Evolutionary conservation across 306 rosid genomes (phyloP).

Genomic region (Leucaena leucocephala): DNA sequence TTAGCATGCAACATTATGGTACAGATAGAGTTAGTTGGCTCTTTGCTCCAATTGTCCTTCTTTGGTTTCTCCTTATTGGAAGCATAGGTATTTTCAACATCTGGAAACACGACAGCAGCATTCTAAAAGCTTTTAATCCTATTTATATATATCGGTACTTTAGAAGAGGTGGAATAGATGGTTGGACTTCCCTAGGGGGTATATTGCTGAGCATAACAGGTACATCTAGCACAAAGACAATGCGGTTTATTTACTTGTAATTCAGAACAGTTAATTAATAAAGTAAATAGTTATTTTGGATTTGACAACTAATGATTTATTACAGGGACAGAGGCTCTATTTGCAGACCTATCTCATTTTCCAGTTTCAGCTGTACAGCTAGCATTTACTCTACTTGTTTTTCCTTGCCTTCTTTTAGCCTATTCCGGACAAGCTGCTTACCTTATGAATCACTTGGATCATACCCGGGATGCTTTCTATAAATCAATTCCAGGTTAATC

Average conservation of each 20-base stretch:
- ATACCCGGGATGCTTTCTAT: conserved; percentile 67
- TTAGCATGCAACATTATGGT: conserved; percentile 95
- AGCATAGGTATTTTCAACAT: conserved; percentile 92
- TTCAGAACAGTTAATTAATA: conserved; percentile 23
- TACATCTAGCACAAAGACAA: conserved; percentile 33
- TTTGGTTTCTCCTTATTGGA: conserved; percentile 94
- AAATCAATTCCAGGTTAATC: conserved; percentile 90
- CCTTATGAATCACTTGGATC: conserved; percentile 61
- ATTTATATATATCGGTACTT: conserved; percentile 77
- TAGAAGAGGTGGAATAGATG: conserved; percentile 66
- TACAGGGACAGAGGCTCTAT: conserved; percentile 98
- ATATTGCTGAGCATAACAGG: conserved; percentile 97
- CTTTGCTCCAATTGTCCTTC: conserved; percentile 95
- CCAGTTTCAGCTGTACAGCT: conserved; percentile 96
- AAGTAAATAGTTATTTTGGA: conserved; percentile 26
- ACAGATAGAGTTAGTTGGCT: conserved; percentile 99
- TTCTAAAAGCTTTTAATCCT: conserved; percentile 87
- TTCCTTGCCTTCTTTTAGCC: conserved; percentile 96
- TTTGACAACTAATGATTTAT: conserved; percentile 41
- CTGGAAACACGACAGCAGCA: conserved; percentile 70
- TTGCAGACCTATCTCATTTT: conserved; percentile 92
- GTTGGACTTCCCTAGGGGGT: conserved; percentile 98
- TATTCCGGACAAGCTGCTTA: conserved; percentile 98
- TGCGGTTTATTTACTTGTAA: conserved; percentile 26
- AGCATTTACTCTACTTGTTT: conserved; percentile 89